phyloP scores from a whole-genome alignment of 768 basidiomycete species.

The Tulasnella sp. region DNA sequence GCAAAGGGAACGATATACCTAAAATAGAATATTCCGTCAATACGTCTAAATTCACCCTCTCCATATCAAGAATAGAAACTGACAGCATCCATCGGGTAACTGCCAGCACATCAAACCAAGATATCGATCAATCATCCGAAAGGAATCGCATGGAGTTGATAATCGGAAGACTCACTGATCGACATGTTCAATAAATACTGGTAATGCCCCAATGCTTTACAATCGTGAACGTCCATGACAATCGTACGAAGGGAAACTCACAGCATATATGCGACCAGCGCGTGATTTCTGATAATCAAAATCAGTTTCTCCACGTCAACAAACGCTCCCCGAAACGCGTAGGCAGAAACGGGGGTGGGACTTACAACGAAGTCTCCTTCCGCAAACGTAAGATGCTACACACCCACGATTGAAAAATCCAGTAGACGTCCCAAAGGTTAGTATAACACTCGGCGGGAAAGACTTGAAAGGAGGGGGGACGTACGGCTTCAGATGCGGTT shows the following conservation, averaged over 20 bases:
- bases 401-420: too few relatives aligned
- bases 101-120: not conserved
- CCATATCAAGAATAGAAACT: not conserved
- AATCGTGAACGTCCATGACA: constrained; percentile 38
- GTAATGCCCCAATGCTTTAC: too few relatives aligned
- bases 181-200: constrained; percentile 63
- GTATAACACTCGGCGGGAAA: not conserved
- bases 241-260: not conserved
- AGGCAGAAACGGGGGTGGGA: constrained; percentile 20
- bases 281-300: not conserved
- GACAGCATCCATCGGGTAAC: constrained; percentile 61
- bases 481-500: constrained; percentile 34
- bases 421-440: not conserved
- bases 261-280: constrained; percentile 6
- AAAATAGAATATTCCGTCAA: not conserved
- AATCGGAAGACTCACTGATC: constrained; percentile 29
- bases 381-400: constrained; percentile 27
- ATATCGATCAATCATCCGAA: not conserved
- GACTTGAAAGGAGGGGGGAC: not conserved
- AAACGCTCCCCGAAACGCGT: not conserved
- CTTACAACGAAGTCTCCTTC: constrained; percentile 48
- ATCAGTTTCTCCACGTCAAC: too few relatives aligned
- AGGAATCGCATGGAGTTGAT: not conserved
- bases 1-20: constrained; percentile 28
- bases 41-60: not conserved